A percentile compares a stretch with the other conserved stretches of the same genome.
phyloP scores from a whole-genome alignment of 2,329 filamentous ascomycete species.

The Chrysoporthe austroafricana region DNA sequence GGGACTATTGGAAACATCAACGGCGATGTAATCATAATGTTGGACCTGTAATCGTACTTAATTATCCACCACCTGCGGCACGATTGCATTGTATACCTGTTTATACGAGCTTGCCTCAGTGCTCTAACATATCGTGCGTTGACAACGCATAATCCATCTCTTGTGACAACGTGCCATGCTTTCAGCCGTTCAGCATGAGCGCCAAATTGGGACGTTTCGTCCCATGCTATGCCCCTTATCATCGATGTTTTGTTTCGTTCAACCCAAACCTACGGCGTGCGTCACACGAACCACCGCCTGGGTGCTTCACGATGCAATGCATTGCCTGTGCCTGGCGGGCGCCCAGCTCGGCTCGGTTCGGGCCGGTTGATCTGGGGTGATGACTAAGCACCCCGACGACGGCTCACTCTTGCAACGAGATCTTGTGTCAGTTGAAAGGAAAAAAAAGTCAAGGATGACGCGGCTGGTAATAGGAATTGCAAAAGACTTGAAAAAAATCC shows the following conservation, averaged over 20 bases:
- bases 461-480: too few relatives aligned
- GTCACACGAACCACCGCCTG: too few relatives aligned
- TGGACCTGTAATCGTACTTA: slow-evolving; percentile 4
- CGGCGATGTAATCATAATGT: slow-evolving; percentile 11
- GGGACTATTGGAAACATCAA: not conserved
- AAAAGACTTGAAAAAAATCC: too few relatives aligned
- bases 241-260: not conserved
- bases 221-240: not conserved
- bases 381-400: slow-evolving; percentile 5
- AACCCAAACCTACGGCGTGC: too few relatives aligned
- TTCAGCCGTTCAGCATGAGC: too few relatives aligned
- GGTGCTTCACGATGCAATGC: not conserved
- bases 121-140: not conserved
- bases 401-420: not conserved
- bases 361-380: not conserved
- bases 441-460: too few relatives aligned
- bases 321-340: not conserved
- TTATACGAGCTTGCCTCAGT: not conserved
- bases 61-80: not conserved
- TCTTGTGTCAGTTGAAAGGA: too few relatives aligned
- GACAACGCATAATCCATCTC: not conserved
- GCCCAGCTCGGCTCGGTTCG: not conserved
- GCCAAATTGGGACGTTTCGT: too few relatives aligned
- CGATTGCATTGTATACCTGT: not conserved
- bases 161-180: not conserved